These are phyloP conservation scores for Melampsora americana DNA, from an alignment of 1,284 basidiomycete species.

Conservation along the genomic window DNA sequence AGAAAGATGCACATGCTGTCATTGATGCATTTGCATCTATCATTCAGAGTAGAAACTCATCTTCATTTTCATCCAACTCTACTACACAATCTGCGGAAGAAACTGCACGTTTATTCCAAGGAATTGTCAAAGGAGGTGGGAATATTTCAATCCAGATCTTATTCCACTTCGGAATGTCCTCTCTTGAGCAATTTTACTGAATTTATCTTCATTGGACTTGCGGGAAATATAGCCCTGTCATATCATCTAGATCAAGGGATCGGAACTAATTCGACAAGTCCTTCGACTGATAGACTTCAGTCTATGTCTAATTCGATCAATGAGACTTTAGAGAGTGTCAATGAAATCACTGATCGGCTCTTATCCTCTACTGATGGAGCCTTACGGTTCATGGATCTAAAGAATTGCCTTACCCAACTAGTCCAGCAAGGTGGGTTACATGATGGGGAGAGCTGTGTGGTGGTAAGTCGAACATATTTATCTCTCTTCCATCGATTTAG, in stretches of 20 bases:
- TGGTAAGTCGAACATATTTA: slow-evolving; percentile 17
- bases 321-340: slow-evolving; percentile 41
- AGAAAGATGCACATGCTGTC: slow-evolving; percentile 12
- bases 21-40: slow-evolving; percentile 31
- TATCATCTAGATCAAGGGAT: slow-evolving; percentile 34
- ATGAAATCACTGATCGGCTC: slow-evolving; percentile 25
- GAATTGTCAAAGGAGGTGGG: slow-evolving; percentile 37
- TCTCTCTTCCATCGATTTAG: not conserved
- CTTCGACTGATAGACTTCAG: slow-evolving; percentile 13
- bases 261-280: slow-evolving; percentile 14
- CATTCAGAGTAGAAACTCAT: not conserved
- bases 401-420: slow-evolving; percentile 23
- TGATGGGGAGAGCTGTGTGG: slow-evolving; percentile 36
- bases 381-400: slow-evolving; percentile 33
- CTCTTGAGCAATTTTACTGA: not conserved
- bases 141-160: not conserved
- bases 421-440: slow-evolving; percentile 39
- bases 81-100: slow-evolving; percentile 14
- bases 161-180: not conserved
- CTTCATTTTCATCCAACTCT: not conserved
- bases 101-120: slow-evolving; percentile 30
- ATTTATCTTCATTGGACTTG: too few species aligned
- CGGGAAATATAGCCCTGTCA: slow-evolving; percentile 14
- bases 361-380: slow-evolving; percentile 38
- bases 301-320: slow-evolving; percentile 44